Evolutionary conservation across 257 asterid species (phyloP).

Genomic region (Leptodermis oblonga): DNA sequence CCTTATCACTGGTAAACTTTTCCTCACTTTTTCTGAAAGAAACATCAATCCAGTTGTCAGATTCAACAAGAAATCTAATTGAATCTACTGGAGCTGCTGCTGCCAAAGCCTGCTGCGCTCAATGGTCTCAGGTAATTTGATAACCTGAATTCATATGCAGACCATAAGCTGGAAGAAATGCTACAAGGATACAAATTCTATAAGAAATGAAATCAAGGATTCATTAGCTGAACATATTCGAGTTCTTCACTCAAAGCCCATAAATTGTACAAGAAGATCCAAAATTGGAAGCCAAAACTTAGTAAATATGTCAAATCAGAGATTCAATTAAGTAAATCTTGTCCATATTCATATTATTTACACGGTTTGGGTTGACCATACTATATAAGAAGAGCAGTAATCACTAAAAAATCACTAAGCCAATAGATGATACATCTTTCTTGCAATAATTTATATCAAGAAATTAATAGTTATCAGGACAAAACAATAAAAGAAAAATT

Average conservation of each 20-base stretch:
- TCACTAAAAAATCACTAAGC: not conserved
- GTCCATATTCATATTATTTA: not conserved
- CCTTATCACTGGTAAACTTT: too few species aligned
- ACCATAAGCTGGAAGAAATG: not conserved
- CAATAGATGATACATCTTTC: not conserved
- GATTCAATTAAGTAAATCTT: not conserved
- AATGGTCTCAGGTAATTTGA: slow-evolving; percentile 26
- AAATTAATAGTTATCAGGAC: not conserved
- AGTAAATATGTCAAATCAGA: not conserved
- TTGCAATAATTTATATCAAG: not conserved
- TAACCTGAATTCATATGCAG: slow-evolving; percentile 30
- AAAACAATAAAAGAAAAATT: not conserved
- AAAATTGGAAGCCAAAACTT: not conserved
- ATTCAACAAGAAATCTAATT: slow-evolving; percentile 59
- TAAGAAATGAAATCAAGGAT: not conserved
- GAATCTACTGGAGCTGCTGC: slow-evolving; percentile 87
- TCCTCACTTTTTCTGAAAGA: slow-evolving; percentile 37
- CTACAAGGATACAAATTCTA: not conserved
- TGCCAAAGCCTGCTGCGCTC: slow-evolving; percentile 70
- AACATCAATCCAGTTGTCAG: slow-evolving; percentile 29
- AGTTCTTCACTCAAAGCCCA: not conserved
- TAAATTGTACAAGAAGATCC: not conserved
- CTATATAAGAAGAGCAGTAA: not conserved
- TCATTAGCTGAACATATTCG: not conserved
- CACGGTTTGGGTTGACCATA: not conserved